phyloP scores from a whole-genome alignment of 192 early-diverging fungal species.

The Gamsiella multidivaricata region DNA sequence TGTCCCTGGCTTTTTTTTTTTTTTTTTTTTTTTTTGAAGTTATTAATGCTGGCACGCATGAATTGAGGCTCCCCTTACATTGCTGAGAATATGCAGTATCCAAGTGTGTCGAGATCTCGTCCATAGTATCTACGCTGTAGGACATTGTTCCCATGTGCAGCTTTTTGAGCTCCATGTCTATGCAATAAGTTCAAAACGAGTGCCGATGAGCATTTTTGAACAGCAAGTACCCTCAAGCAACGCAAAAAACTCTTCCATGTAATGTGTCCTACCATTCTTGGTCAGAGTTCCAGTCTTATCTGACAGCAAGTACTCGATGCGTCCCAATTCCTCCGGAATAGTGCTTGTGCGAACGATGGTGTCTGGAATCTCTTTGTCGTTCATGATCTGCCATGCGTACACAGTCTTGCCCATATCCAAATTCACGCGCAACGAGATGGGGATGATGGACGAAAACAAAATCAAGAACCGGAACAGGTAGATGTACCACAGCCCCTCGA shows the following conservation, averaged over 20 bases:
- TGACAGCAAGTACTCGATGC: conserved; percentile 91
- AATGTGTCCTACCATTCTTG: conserved; percentile 74
- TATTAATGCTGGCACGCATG: no score
- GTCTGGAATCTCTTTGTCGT: conserved; percentile 82
- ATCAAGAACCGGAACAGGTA: conserved; percentile 95
- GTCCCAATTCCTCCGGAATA: conserved; percentile 95
- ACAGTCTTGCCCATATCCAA: conserved; percentile 97
- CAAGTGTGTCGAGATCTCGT: conserved; percentile 83
- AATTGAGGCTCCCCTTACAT: conserved; percentile 15
- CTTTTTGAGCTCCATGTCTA: conserved; percentile 96
- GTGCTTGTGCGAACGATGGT: conserved; percentile 94
- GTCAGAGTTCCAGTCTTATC: conserved; percentile 98
- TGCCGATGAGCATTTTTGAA: no score
- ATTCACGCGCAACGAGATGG: conserved; percentile 94
- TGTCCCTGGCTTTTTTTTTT: not conserved
- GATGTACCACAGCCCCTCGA: conserved; percentile 91
- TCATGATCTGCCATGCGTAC: conserved; percentile 91
- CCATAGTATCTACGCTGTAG: conserved; percentile 89
- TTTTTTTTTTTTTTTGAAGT: not conserved
- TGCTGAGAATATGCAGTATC: conserved; percentile 60
- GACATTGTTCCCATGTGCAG: conserved; percentile 97
- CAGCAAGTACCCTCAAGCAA: not conserved
- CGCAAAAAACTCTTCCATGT: not conserved
- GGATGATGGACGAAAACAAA: conserved; percentile 95
- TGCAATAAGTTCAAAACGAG: not conserved